Percentiles rank a stretch among this genome's conserved stretches.
These are phyloP conservation scores for Cladorrhinum samala DNA, from an alignment of 495 filamentous ascomycete genomes.

Conservation along the genomic window DNA sequence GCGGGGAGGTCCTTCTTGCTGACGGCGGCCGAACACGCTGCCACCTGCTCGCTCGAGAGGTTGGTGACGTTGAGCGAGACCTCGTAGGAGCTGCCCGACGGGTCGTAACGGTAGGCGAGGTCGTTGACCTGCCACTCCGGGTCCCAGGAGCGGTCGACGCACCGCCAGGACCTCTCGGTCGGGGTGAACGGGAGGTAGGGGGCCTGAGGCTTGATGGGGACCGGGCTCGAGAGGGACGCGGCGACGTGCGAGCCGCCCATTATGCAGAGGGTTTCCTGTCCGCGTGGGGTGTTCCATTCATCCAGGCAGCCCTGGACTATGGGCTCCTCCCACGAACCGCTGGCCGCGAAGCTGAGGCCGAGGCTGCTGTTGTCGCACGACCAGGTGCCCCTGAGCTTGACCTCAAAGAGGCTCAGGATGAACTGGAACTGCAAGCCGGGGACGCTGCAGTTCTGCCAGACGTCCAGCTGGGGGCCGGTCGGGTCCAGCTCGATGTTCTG, in stretches of 20 bases:
- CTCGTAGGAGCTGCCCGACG: constrained; percentile 1
- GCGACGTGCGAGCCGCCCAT: constrained; percentile 22
- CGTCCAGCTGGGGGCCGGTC: neutral
- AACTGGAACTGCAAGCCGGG: constrained; percentile 20
- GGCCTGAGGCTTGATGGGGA: constrained; percentile 18
- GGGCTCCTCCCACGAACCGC: constrained; percentile 16
- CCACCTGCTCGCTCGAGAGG: constrained; percentile 8
- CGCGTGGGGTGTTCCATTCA: constrained; percentile 14
- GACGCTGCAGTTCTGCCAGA: constrained; percentile 22
- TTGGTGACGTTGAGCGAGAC: constrained; percentile 16
- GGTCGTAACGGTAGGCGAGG: constrained; percentile 10
- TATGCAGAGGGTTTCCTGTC: constrained; percentile 17
- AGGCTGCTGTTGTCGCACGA: neutral
- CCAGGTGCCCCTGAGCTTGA: constrained; percentile 16
- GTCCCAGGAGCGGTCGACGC: constrained; percentile 14
- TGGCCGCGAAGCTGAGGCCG: constrained; percentile 12
- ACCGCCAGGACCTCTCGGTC: constrained; percentile 7
- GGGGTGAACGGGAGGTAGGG: constrained; percentile 18
- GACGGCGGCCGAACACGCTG: constrained; percentile 6
- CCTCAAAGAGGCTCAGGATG: constrained; percentile 8
- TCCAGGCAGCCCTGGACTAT: constrained; percentile 18
- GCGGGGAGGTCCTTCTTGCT: constrained; percentile 1
- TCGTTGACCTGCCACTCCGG: constrained; percentile 18
- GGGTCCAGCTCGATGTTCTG: constrained; percentile 20
- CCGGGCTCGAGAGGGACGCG: constrained; percentile 11